These are phyloP conservation scores for Cyanidiococcus yangmingshanensis DNA, from an alignment of 23 red algal species.

Conservation along the genomic window DNA sequence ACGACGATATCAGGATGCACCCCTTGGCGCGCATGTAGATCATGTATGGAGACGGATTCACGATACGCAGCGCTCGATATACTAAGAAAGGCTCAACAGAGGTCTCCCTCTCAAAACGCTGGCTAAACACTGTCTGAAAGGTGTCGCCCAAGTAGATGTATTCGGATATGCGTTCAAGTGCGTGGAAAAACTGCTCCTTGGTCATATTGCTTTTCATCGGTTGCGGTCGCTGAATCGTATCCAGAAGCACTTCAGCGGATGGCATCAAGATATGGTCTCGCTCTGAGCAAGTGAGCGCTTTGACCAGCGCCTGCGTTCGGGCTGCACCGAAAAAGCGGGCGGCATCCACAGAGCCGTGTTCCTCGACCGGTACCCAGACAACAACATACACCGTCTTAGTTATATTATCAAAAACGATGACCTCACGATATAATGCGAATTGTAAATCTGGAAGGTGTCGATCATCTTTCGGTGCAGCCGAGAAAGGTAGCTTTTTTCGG, in stretches of 20 bases:
- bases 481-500: conserved; percentile 73
- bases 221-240: conserved; percentile 34
- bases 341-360: not conserved
- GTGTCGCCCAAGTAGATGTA: conserved; percentile 80
- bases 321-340: conserved; percentile 19
- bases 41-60: conserved; percentile 99
- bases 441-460: conserved; percentile 75
- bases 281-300: conserved; percentile 18
- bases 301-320: conserved; percentile 28
- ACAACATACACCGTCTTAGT: conserved; percentile 65
- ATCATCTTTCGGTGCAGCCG: conserved; percentile 64
- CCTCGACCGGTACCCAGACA: conserved; percentile 56
- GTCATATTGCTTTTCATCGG: conserved; percentile 72
- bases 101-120: conserved; percentile 86
- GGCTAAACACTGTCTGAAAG: conserved; percentile 91
- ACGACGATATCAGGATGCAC: conserved; percentile 76
- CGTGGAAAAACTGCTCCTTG: conserved; percentile 72
- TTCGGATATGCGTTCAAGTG: conserved; percentile 45
- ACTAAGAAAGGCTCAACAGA: conserved; percentile 61
- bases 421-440: conserved; percentile 60
- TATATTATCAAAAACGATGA: conserved; percentile 81
- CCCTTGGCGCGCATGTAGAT: conserved; percentile 76
- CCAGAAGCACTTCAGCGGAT: conserved; percentile 39
- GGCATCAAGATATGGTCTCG: conserved; percentile 25
- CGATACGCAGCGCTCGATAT: conserved; percentile 83